Percentiles rank a stretch among this genome's conserved stretches.
phyloP scores from a whole-genome alignment of 2,329 filamentous ascomycete genomes.

The Colletotrichum agaves region DNA sequence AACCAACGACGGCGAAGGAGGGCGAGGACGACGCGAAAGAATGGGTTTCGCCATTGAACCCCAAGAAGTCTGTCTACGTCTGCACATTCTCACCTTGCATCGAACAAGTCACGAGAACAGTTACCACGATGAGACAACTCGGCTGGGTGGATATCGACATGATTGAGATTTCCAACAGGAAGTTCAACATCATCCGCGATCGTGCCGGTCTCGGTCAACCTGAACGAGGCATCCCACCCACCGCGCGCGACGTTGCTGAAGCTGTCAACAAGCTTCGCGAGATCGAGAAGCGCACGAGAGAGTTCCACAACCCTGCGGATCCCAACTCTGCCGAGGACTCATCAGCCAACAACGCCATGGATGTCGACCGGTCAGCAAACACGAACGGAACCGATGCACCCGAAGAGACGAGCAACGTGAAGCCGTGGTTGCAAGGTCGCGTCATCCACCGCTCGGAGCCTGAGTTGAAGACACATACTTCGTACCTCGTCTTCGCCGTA shows the following conservation, averaged over 20 bases:
- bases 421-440: conserved; percentile 79
- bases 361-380: conserved; percentile 47
- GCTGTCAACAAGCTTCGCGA: conserved; percentile 78
- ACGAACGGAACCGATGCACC: conserved; percentile 42
- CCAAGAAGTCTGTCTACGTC: conserved; percentile 77
- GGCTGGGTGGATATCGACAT: conserved; percentile 95
- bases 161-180: conserved; percentile 86
- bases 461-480: conserved; percentile 95
- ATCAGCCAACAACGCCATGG: conserved; percentile 53
- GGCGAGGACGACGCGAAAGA: conserved; percentile 39
- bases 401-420: conserved; percentile 46
- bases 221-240: conserved; percentile 77
- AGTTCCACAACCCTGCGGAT: conserved; percentile 63
- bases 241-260: conserved; percentile 80
- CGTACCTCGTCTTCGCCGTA: conserved; percentile 94
- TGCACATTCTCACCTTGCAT: conserved; percentile 98
- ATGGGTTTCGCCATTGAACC: conserved; percentile 74
- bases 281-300: conserved; percentile 75
- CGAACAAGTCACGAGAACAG: conserved; percentile 90
- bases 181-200: conserved; percentile 85
- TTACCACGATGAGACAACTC: conserved; percentile 80
- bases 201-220: conserved; percentile 75
- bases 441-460: conserved; percentile 84
- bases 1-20: conserved; percentile 43
- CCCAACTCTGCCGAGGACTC: conserved; percentile 44